Base-by-base conservation (phyloP, 257 asterid species). In the Parsonsia alboflavescens region DNA sequence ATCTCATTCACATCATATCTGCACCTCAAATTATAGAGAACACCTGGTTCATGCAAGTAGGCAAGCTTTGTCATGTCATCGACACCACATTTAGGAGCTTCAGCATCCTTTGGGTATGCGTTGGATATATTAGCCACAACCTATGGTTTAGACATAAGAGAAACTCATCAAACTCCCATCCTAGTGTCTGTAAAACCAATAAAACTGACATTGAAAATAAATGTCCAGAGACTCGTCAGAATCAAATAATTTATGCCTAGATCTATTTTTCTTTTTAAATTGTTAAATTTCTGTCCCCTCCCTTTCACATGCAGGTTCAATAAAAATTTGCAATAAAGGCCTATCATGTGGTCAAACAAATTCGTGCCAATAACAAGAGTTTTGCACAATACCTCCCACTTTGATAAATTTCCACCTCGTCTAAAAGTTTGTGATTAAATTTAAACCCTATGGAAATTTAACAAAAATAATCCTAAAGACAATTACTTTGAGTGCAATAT, bases 41-140 rank as follows among this genome's bases (percentile, higher is more conserved):
- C 95, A 67, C 98, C 96, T 21, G 98, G 98, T 82, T 93, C 98
- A 72, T 91, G 98, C 85, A 93, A 85, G 80, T 93, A 93, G 53
- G 97, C 85, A 75, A 93, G 95, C 83, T 83, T 93, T 79, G 96
- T 93, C 97, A 93, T 93, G 75, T 93, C 98, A 85, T 93, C 97
- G 89, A 88, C 91, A 0, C 98, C 95, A 82, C 80, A 70, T 10
- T 82, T 64, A 67, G 93, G 91, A 63, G 94, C 95, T 73, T 93
- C 98, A 13, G 82, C 84, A 84, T 93, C 98, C 85, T 86, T 88
- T 45, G 97, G 90, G 64, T 81, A 81, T 54, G 80, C 84, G 74
- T 82, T 79, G 79, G 87, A 84, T 75, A 84, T 73, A 81, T 75
- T 81, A 57, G 86, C 86, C 58, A 76, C 86, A 81, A 84, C 88